These are phyloP conservation scores for Globisporangium nunn DNA, from an alignment of 352 stramenopile species.

Conservation along the genomic window DNA sequence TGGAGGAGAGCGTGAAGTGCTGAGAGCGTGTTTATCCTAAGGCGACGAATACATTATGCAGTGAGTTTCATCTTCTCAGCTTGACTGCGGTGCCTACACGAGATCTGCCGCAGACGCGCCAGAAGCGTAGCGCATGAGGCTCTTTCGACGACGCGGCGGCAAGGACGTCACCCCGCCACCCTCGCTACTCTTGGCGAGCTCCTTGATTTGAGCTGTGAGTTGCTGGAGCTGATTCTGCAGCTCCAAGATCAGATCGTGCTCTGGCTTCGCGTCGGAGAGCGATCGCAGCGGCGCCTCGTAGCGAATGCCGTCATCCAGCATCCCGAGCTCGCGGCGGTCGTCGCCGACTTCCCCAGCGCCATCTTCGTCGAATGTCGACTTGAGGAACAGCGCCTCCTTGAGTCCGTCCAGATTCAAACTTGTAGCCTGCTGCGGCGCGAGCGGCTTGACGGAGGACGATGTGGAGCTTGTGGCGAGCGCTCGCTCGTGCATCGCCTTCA, in stretches of 20 bases:
- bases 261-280: constrained; percentile 2
- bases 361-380: constrained; percentile 13
- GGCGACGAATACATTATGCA: background rate
- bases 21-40: background rate
- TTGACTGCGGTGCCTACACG: background rate
- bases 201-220: constrained; percentile 8
- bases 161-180: background rate
- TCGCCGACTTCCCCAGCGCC: background rate
- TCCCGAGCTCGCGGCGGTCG: constrained; percentile 2
- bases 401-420: constrained; percentile 11
- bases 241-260: constrained; percentile 12
- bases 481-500: constrained; percentile 8
- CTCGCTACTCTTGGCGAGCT: background rate
- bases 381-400: constrained; percentile 14
- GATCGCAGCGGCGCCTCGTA: constrained; percentile 9
- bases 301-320: constrained; percentile 13
- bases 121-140: constrained; percentile 10
- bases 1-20: background rate
- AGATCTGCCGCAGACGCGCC: background rate
- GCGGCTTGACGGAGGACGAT: constrained; percentile 8
- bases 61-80: background rate
- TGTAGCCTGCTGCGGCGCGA: constrained; percentile 3
- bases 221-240: constrained; percentile 13
- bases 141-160: constrained; percentile 6
- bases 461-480: constrained; percentile 7